Conservation (phyloP, 371 early-diverging fungal species). For the Coemansia sp. region DNA sequence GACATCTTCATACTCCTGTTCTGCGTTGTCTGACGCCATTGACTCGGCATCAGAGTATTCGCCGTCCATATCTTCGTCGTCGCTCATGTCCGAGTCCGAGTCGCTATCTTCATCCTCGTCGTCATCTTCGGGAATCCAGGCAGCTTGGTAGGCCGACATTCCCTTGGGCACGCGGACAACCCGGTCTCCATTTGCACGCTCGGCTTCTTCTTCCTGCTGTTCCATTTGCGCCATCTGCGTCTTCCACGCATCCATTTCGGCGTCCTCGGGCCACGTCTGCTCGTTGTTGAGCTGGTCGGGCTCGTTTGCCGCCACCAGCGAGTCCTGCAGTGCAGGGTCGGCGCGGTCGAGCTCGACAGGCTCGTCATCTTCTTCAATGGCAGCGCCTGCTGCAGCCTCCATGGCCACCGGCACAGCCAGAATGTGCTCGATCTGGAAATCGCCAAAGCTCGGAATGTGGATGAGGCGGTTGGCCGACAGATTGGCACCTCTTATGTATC, state of each 20-base stretch:
- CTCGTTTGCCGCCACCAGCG: constrained; percentile 78
- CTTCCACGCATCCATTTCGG: constrained; percentile 68
- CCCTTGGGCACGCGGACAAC: constrained; percentile 87
- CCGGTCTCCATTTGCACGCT: constrained; percentile 44
- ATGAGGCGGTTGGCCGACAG: constrained; percentile 87
- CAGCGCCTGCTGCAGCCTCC: constrained; percentile 31
- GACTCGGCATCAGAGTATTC: constrained; percentile 37
- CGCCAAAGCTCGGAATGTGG: constrained; percentile 88
- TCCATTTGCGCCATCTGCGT: constrained; percentile 36
- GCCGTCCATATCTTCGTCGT: constrained; percentile 37
- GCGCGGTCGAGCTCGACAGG: constrained; percentile 52
- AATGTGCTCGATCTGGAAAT: constrained; percentile 83
- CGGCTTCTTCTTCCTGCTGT: constrained; percentile 50
- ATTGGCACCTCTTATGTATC: constrained; percentile 70
- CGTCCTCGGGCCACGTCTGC: constrained; percentile 98
- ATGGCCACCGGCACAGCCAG: constrained; percentile 25
- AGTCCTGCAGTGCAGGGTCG: constrained; percentile 69
- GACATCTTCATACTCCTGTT: constrained; percentile 69
- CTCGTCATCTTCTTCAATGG: constrained; percentile 45
- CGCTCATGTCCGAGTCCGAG: constrained; percentile 61
- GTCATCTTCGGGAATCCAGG: constrained; percentile 89
- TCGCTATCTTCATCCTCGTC: constrained; percentile 54
- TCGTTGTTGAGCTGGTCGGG: constrained; percentile 89
- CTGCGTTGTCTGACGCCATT: constrained; percentile 55
- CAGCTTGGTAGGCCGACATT: constrained; percentile 94